Conservation (phyloP, 1,284 basidiomycete genomes). For the Hypsizygus ulmarius region DNA sequence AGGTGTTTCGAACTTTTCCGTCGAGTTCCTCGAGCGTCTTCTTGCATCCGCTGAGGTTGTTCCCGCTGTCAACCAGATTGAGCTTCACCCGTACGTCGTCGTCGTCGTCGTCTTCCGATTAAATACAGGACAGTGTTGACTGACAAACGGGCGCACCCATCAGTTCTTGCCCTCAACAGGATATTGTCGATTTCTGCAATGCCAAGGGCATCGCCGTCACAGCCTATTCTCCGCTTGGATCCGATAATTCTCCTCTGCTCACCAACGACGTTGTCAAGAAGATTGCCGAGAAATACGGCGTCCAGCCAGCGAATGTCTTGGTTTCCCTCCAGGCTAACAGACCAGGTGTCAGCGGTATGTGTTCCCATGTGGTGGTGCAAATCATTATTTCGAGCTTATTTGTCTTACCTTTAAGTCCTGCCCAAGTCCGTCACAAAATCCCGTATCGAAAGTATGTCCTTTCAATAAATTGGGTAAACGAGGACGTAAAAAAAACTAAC, state of each 20-base stretch:
- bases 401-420: constrained; percentile 40
- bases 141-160: background rate
- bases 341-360: constrained; percentile 49
- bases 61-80: constrained; percentile 82
- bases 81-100: constrained; percentile 65
- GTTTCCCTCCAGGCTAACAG: constrained; percentile 67
- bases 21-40: constrained; percentile 56
- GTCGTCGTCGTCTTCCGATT: background rate
- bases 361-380: background rate
- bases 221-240: constrained; percentile 78
- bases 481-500: background rate
- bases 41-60: constrained; percentile 59
- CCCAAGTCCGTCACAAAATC: constrained; percentile 62
- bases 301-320: constrained; percentile 56
- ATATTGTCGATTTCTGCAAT: constrained; percentile 59
- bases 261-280: constrained; percentile 51
- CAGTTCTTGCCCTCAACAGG: constrained; percentile 62
- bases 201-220: constrained; percentile 65
- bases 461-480: background rate
- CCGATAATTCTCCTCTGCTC: constrained; percentile 71
- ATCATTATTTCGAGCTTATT: constrained; percentile 2
- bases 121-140: background rate
- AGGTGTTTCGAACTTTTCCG: constrained; percentile 72
- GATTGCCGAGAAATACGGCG: constrained; percentile 53
- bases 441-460: constrained; percentile 49